phyloP scores from a whole-genome alignment of 805 yeast genomes.

The Hanseniaspora vineae region DNA sequence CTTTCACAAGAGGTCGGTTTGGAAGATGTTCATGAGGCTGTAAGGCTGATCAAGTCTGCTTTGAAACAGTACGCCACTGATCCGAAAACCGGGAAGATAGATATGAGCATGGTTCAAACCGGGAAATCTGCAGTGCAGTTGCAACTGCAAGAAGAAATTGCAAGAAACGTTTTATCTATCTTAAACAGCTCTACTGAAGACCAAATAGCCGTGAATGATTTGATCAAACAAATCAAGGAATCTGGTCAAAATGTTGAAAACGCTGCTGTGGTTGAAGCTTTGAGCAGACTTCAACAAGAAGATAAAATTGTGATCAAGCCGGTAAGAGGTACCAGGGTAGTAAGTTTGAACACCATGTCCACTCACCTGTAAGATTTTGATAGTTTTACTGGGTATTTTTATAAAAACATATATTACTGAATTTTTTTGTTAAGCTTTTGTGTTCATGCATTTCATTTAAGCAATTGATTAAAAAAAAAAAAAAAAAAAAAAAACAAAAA shows the following conservation, averaged over 20 bases:
- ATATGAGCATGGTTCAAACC: slow-evolving; percentile 93
- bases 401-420: no score
- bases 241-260: slow-evolving; percentile 52
- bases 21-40: slow-evolving; percentile 85
- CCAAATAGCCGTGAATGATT: slow-evolving; percentile 35
- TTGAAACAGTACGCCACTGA: slow-evolving; percentile 97
- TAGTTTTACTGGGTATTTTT: neutral
- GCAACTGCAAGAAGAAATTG: slow-evolving; percentile 58
- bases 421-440: no score
- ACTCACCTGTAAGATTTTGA: neutral
- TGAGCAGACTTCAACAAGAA: slow-evolving; percentile 58
- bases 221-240: slow-evolving; percentile 53
- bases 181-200: slow-evolving; percentile 37
- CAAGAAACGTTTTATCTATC: slow-evolving; percentile 43
- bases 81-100: slow-evolving; percentile 92
- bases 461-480: no score
- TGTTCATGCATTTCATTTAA: no score
- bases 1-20: slow-evolving; percentile 57
- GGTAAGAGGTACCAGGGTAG: slow-evolving; percentile 55
- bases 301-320: slow-evolving; percentile 58
- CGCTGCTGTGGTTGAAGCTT: slow-evolving; percentile 52
- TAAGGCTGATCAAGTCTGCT: slow-evolving; percentile 82
- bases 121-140: slow-evolving; percentile 87
- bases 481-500: no score
- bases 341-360: slow-evolving; percentile 24